A percentile compares a stretch with the other conserved stretches of the same genome.
phyloP scores from a whole-genome alignment of 2,329 filamentous ascomycete species.

The Hawksworthiomyces lignivorus region DNA sequence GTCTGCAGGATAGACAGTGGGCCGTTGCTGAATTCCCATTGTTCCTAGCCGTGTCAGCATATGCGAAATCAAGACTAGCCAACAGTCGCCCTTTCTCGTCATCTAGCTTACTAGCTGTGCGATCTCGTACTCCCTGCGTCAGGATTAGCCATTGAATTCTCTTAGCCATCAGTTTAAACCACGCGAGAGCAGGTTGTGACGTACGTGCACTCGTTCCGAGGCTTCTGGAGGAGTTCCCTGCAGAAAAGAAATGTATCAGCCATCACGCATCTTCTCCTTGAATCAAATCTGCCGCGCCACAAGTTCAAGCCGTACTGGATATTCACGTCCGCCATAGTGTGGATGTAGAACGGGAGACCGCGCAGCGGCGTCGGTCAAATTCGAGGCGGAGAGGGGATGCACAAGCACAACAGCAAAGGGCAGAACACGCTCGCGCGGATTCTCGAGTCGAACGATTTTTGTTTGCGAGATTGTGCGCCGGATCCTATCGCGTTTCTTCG shows the following conservation, averaged over 20 bases:
- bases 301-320: slow-evolving; percentile 11
- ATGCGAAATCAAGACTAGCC: too few relatives aligned
- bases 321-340: slow-evolving; percentile 15
- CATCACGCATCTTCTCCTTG: background rate
- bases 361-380: too few relatives aligned
- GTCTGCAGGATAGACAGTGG: slow-evolving; percentile 88
- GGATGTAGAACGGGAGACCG: too few relatives aligned
- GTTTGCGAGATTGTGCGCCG: too few relatives aligned
- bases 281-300: too few relatives aligned
- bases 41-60: slow-evolving; percentile 31
- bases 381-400: background rate
- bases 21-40: slow-evolving; percentile 43
- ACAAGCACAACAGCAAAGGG: too few relatives aligned
- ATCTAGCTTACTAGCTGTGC: slow-evolving; percentile 52
- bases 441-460: too few relatives aligned
- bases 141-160: too few relatives aligned
- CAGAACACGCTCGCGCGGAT: too few relatives aligned
- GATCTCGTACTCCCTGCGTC: slow-evolving; percentile 76
- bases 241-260: background rate
- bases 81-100: too few relatives aligned
- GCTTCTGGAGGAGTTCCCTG: slow-evolving; percentile 17
- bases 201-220: slow-evolving; percentile 17
- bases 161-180: too few relatives aligned
- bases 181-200: background rate
- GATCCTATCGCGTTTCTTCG: too few relatives aligned